Conservation (phyloP, 2,329 filamentous ascomycete species). For the Penicillium brevicompactum region DNA sequence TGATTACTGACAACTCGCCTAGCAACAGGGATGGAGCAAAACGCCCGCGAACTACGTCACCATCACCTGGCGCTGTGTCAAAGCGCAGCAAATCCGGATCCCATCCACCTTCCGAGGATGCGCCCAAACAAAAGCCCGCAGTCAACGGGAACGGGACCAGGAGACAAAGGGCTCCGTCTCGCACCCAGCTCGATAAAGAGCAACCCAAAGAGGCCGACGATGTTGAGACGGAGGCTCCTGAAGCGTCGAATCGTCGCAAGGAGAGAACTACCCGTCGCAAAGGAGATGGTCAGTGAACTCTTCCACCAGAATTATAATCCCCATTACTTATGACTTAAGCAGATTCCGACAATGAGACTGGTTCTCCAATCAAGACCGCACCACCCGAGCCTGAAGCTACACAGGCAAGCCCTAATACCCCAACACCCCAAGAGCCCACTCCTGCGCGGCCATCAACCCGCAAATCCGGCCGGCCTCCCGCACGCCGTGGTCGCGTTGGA, state of each 20-base stretch:
- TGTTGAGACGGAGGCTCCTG: slow-evolving; percentile 70
- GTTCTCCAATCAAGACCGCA: slow-evolving; percentile 53
- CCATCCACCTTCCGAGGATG: slow-evolving; percentile 66
- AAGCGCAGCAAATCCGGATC: slow-evolving; percentile 50
- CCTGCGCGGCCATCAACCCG: slow-evolving; percentile 52
- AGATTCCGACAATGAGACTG: slow-evolving; percentile 74
- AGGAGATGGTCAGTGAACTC: slow-evolving; percentile 66
- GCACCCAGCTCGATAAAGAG: slow-evolving; percentile 55
- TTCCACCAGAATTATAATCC: neutral
- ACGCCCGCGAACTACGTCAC: slow-evolving; percentile 79
- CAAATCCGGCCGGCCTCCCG: slow-evolving; percentile 64
- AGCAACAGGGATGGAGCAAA: slow-evolving; percentile 75
- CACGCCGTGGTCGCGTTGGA: slow-evolving; percentile 67
- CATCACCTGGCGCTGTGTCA: slow-evolving; percentile 64
- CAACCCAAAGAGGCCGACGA: slow-evolving; percentile 55
- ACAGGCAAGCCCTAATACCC: slow-evolving; percentile 47
- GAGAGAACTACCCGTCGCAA: slow-evolving; percentile 78
- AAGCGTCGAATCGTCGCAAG: slow-evolving; percentile 78
- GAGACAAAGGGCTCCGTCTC: slow-evolving; percentile 60
- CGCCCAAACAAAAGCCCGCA: slow-evolving; percentile 46
- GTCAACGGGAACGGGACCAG: slow-evolving; percentile 50
- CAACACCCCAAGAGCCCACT: slow-evolving; percentile 40
- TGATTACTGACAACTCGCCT: slow-evolving; percentile 30
- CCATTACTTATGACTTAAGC: slow-evolving; percentile 36
- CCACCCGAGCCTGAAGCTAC: slow-evolving; percentile 42